A percentile compares a stretch with the other conserved stretches of the same genome.
Conservation (phyloP, 1,284 basidiomycete genomes). For the Puccinia novopanici region DNA sequence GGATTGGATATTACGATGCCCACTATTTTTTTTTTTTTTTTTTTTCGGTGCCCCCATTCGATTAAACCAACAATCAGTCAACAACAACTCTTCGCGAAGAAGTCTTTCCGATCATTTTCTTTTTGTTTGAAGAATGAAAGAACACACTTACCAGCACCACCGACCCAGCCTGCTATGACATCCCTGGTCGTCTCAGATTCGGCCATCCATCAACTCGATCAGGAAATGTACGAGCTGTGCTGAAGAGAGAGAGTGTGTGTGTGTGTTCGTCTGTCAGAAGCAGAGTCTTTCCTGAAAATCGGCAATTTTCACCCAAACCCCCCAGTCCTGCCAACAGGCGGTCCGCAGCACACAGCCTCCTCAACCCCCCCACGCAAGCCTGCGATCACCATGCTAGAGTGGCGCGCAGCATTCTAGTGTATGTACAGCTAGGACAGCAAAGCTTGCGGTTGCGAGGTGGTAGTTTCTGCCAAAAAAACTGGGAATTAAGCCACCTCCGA, state of each 20-base stretch:
- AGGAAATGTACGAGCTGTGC: not conserved
- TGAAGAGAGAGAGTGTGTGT: not conserved
- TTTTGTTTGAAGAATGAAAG: not conserved
- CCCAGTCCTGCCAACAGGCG: too few species aligned
- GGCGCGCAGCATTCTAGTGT: too few species aligned
- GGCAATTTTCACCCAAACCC: too few species aligned
- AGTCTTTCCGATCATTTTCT: not conserved
- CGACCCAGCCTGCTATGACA: slow-evolving; percentile 49
- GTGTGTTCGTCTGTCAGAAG: not conserved
- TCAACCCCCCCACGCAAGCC: too few species aligned
- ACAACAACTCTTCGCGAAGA: not conserved
- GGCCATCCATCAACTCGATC: slow-evolving; percentile 50
- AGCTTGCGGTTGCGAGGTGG: too few species aligned
- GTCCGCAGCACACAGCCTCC: too few species aligned
- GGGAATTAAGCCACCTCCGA: too few species aligned
- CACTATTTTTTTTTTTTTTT: slow-evolving; percentile 52
- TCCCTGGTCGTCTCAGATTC: slow-evolving; percentile 48
- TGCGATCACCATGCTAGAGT: too few species aligned
- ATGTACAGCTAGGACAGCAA: too few species aligned
- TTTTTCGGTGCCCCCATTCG: too few species aligned
- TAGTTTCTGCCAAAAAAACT: too few species aligned
- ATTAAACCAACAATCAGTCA: not conserved
- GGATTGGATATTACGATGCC: slow-evolving; percentile 56
- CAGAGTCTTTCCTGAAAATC: too few species aligned
- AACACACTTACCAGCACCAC: slow-evolving; percentile 41